Conservation (phyloP, 1,284 basidiomycete species). For the Fistulinella staudtii region DNA sequence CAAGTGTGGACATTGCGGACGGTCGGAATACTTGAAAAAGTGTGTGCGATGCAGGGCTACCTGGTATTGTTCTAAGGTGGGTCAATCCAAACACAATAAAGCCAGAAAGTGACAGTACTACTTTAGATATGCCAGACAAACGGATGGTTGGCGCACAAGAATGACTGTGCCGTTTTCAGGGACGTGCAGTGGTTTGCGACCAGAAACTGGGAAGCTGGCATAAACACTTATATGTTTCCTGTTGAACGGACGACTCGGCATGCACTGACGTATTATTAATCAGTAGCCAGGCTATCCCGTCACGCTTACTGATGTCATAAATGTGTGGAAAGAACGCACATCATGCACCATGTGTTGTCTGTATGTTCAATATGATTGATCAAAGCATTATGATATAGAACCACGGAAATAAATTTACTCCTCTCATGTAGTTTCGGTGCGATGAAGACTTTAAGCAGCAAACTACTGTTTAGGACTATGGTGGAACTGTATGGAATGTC, state of each 20-base stretch:
- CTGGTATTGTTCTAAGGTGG: slow-evolving; percentile 31
- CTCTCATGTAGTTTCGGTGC: neutral
- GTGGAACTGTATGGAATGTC: slow-evolving; percentile 48
- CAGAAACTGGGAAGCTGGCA: slow-evolving; percentile 27
- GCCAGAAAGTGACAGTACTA: slow-evolving; percentile 4
- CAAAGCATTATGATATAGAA: neutral
- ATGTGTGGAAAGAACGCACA: neutral
- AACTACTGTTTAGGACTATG: slow-evolving; percentile 54
- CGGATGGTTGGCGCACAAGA: slow-evolving; percentile 24
- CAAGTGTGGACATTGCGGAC: slow-evolving; percentile 24
- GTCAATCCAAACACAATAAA: slow-evolving; percentile 3
- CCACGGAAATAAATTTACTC: neutral
- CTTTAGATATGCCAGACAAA: slow-evolving; percentile 23
- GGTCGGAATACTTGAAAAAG: slow-evolving; percentile 24
- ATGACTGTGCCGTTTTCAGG: slow-evolving; percentile 19
- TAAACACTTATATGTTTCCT: slow-evolving; percentile 20
- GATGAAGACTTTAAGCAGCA: too few relatives aligned
- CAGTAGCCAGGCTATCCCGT: neutral
- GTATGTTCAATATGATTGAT: slow-evolving; percentile 4
- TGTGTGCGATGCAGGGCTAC: slow-evolving; percentile 27
- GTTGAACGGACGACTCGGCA: slow-evolving; percentile 15
- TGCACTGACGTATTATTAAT: slow-evolving; percentile 7
- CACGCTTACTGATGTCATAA: neutral
- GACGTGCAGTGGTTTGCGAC: slow-evolving; percentile 31
- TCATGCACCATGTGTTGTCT: slow-evolving; percentile 4